Base-by-base conservation (phyloP, 176 grass and related monocot genomes). In the Chrysopogon serrulatus region DNA sequence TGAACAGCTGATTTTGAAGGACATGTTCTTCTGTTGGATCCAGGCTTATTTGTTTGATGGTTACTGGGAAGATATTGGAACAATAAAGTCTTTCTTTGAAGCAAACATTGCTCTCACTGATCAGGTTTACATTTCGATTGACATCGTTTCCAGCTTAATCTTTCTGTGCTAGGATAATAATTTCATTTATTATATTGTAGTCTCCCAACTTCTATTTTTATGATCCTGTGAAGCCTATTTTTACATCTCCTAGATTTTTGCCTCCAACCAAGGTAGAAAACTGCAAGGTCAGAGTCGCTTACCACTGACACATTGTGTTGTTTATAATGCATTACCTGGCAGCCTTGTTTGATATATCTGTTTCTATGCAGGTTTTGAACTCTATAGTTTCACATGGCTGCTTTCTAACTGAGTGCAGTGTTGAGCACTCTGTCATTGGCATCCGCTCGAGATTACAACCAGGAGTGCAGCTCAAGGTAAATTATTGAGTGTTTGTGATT, bases 61-160 rank as follows among this genome's bases (percentile, higher is more conserved):
- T 49, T 95, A 95, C 63, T 95, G 93, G 93, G 93, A 95, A 77
- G 90, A 95, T 78, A 95, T 95, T 28, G 93, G 93, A 45, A 95
- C 93, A 27, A 95, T 95, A 75, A 92, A 95, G 71, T 95, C 93
- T 60, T 95, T 95, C 74, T 95, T 90, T 81, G 90, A 95, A 71
- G 87, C 93, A 84, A 95, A 95, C 85, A 79, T 95, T 81, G 88
- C 93, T 86, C 93, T 95, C 12, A 84, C 88, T 30, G 87, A 92
- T 86, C 87, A 95, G 90, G 90, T 95, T 84, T 79, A 73, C 70
- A 27, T 53, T 78, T 82, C 5, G 18, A 1, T 71, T 23, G 65
- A 61, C 71, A 74, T 67, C 10, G 30, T 63, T 37, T 82, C 36
- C 18, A 68, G 42, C 9, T 42, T 80, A 81, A 26, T 33, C n/a